Evolutionary conservation across 306 rosid species (phyloP).

Genomic region (Pterocarpus macrocarpus): DNA sequence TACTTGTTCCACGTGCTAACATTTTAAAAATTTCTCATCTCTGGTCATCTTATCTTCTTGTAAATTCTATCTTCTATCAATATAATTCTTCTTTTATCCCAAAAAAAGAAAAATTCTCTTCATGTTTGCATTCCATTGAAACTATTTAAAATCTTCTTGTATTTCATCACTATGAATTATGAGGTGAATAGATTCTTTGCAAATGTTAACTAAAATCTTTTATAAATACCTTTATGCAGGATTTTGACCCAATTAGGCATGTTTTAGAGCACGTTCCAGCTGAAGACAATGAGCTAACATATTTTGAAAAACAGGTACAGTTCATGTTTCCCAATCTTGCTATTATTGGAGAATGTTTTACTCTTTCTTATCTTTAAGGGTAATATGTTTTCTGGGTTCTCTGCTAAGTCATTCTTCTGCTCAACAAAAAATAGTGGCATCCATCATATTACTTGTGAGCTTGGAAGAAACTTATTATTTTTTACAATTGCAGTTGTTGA

Average conservation of each 20-base stretch:
- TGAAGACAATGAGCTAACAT: conserved; percentile 74
- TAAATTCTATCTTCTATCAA: too few species aligned
- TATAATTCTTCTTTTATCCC: too few species aligned
- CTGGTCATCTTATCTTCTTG: too few species aligned
- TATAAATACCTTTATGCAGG: conserved; percentile 64
- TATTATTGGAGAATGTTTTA: conserved; percentile 3
- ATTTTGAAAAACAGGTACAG: conserved; percentile 89
- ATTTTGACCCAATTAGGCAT: conserved; percentile 88
- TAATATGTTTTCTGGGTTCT: conserved; percentile 10
- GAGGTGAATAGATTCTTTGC: conserved; percentile 35
- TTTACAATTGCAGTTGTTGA: conserved; percentile 21
- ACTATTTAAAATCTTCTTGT: conserved; percentile 4
- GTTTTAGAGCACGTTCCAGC: conserved; percentile 78
- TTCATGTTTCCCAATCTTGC: conserved; percentile 45
- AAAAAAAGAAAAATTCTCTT: background rate
- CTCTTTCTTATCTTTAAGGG: conserved; percentile 22
- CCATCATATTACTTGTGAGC: conserved; percentile 14
- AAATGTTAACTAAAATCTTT: conserved; percentile 35
- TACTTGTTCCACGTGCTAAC: conserved; percentile 35
- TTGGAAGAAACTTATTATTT: conserved; percentile 37
- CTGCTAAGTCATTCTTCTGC: conserved; percentile 18
- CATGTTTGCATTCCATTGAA: conserved; percentile 31
- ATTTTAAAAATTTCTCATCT: background rate
- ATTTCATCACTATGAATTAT: conserved; percentile 39
- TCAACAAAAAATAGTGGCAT: conserved; percentile 18